Evolutionary conservation across 73 alveolate species (phyloP).

Genomic region (Stentor coeruleus): DNA sequence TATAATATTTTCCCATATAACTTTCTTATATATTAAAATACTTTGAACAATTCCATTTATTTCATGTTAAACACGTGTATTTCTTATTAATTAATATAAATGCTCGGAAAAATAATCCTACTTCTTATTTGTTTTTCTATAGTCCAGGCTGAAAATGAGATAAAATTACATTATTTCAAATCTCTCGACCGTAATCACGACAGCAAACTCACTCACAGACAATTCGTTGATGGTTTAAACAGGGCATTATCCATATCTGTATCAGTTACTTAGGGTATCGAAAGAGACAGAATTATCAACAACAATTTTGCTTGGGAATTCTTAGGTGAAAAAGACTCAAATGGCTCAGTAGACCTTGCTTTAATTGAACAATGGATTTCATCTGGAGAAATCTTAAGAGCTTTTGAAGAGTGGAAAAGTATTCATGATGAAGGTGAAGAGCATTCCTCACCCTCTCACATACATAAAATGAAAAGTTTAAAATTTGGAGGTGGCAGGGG

Average conservation of each 20-base stretch:
- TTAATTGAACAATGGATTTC: background rate
- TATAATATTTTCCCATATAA: background rate
- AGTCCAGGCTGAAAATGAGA: background rate
- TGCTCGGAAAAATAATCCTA: background rate
- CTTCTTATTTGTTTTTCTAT: background rate
- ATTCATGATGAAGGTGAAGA: background rate
- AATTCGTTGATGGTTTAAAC: background rate
- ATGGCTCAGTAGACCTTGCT: background rate
- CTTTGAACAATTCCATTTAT: background rate
- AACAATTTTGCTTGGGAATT: background rate
- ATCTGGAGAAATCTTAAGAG: background rate
- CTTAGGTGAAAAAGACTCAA: background rate
- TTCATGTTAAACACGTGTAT: background rate
- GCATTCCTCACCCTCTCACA: background rate
- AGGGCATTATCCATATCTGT: background rate
- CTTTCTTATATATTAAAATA: no score
- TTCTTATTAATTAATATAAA: no score
- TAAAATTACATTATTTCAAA: background rate
- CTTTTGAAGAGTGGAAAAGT: background rate
- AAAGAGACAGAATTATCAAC: background rate
- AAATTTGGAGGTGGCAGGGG: background rate
- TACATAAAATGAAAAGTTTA: background rate
- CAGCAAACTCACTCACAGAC: background rate
- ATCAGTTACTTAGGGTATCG: background rate
- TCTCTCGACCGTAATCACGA: background rate